A percentile compares a stretch with the other conserved stretches of the same genome.
Evolutionary conservation across 306 rosid genomes (phyloP).

Genomic region (Vigna nakashimae): DNA sequence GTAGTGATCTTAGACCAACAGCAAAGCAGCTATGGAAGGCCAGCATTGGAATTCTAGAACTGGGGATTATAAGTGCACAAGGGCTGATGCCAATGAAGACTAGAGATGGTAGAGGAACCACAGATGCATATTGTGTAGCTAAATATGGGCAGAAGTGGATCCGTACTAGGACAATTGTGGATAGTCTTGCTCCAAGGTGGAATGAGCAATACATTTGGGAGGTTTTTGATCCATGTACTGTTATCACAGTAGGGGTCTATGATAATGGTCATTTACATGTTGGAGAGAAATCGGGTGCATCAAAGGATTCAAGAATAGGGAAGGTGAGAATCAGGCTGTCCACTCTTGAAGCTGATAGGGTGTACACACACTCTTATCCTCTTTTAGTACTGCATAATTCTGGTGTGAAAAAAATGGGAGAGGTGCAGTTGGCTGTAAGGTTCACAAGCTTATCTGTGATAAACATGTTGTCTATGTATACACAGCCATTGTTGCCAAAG

Average conservation of each 20-base stretch:
- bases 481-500: slow-evolving; percentile 82
- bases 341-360: slow-evolving; percentile 76
- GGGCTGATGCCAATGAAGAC: slow-evolving; percentile 77
- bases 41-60: slow-evolving; percentile 73
- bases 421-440: slow-evolving; percentile 81
- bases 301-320: slow-evolving; percentile 78
- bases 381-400: slow-evolving; percentile 67
- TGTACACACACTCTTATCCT: slow-evolving; percentile 84
- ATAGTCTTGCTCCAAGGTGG: slow-evolving; percentile 72
- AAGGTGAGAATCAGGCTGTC: slow-evolving; percentile 82
- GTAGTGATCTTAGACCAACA: slow-evolving; percentile 88
- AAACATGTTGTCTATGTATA: slow-evolving; percentile 68
- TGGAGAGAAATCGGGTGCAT: slow-evolving; percentile 53
- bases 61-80: slow-evolving; percentile 74
- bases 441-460: slow-evolving; percentile 72
- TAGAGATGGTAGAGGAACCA: slow-evolving; percentile 67
- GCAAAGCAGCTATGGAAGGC: slow-evolving; percentile 82
- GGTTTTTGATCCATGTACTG: slow-evolving; percentile 84
- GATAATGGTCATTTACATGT: slow-evolving; percentile 76
- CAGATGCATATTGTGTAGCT: slow-evolving; percentile 82
- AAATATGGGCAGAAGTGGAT: slow-evolving; percentile 90
- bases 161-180: slow-evolving; percentile 76
- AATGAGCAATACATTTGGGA: slow-evolving; percentile 93
- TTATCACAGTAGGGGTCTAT: slow-evolving; percentile 73
- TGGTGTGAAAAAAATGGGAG: slow-evolving; percentile 88